phyloP scores from a whole-genome alignment of 2,329 filamentous ascomycete genomes.

The Bipolaris cookei region DNA sequence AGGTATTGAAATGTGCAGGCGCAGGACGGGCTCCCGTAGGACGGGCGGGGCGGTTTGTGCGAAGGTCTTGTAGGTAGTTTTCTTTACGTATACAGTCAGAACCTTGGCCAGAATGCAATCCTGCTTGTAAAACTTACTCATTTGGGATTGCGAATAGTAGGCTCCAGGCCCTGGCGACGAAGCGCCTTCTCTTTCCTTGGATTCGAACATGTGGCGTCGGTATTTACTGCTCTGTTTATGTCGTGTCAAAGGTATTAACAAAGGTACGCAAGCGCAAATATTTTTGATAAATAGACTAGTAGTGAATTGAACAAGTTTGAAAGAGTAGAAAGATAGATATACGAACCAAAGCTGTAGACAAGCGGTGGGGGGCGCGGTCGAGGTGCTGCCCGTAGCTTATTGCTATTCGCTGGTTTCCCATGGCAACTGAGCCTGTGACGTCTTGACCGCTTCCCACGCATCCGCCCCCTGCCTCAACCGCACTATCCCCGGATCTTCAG shows the following conservation, averaged over 20 bases:
- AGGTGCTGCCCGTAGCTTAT: conserved; percentile 31
- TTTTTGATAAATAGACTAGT: neutral
- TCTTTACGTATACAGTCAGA: conserved; percentile 56
- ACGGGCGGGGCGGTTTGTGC: conserved; percentile 69
- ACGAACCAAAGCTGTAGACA: conserved; percentile 25
- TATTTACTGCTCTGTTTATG: conserved; percentile 28
- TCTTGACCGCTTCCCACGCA: conserved; percentile 27
- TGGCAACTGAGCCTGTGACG: conserved; percentile 31
- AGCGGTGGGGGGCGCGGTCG: conserved; percentile 42
- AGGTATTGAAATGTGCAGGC: conserved; percentile 56
- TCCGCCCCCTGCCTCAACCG: conserved; percentile 22
- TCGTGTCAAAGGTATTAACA: conserved; percentile 1
- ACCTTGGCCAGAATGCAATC: conserved; percentile 15
- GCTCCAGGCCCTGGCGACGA: conserved; percentile 44
- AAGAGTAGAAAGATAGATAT: conserved; percentile 11
- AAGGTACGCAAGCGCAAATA: neutral
- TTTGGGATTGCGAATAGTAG: conserved; percentile 48
- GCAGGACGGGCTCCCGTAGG: conserved; percentile 75
- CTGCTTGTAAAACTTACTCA: conserved; percentile 42
- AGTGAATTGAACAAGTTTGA: conserved; percentile 4
- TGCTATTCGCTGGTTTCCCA: conserved; percentile 35
- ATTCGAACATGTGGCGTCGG: conserved; percentile 36
- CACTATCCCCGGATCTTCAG: conserved; percentile 17
- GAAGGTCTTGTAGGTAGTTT: conserved; percentile 72
- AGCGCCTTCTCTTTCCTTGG: conserved; percentile 46